Percentiles rank a stretch among this genome's conserved stretches.
Evolutionary conservation across 768 basidiomycete species (phyloP).

Genomic region (Psilocybe subaeruginosa): DNA sequence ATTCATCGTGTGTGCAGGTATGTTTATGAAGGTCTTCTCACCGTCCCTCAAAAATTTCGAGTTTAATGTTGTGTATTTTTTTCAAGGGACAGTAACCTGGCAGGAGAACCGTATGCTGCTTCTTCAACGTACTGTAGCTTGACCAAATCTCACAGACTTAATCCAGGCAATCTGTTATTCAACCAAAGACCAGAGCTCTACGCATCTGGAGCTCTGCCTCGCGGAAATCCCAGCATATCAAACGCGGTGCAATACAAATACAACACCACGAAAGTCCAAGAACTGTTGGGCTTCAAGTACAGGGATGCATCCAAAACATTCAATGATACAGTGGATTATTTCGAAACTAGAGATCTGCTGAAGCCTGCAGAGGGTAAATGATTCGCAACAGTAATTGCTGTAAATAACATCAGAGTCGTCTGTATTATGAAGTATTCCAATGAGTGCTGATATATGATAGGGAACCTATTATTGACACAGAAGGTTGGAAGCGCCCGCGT

Average conservation of each 20-base stretch:
- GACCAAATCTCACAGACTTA: too few species aligned
- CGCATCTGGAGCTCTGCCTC: neutral
- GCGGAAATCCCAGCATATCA: neutral
- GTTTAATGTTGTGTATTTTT: neutral
- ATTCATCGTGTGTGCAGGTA: too few species aligned
- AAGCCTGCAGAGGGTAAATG: neutral
- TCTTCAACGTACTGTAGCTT: too few species aligned
- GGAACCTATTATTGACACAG: too few species aligned
- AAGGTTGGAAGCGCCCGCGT: too few species aligned
- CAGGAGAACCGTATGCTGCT: neutral
- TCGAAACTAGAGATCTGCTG: neutral
- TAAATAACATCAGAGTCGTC: too few species aligned
- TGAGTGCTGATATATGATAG: too few species aligned
- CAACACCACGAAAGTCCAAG: neutral
- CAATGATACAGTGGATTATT: neutral
- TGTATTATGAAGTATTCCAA: too few species aligned
- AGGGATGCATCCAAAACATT: neutral
- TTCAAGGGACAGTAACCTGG: neutral
- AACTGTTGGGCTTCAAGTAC: neutral
- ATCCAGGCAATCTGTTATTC: neutral
- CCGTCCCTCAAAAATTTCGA: too few species aligned
- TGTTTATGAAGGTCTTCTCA: too few species aligned
- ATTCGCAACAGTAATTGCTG: too few species aligned
- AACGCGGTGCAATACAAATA: neutral
- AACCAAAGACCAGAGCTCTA: neutral